phyloP scores from a whole-genome alignment of 495 filamentous ascomycete species.

The Penicillium turbatum region DNA sequence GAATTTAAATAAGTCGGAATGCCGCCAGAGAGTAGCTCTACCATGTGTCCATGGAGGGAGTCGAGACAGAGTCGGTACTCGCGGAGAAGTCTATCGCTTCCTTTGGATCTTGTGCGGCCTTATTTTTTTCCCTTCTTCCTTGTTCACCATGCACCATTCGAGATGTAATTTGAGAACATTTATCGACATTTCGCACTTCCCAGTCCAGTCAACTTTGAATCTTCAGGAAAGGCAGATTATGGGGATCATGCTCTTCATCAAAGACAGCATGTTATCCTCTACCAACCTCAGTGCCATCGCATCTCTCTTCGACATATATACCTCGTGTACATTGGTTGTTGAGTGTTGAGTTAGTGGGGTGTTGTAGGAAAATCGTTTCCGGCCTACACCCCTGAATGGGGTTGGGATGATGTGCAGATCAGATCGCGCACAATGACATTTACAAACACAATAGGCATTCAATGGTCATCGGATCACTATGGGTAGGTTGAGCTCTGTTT shows the following conservation, averaged over 20 bases:
- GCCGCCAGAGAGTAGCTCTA: slow-evolving; percentile 47
- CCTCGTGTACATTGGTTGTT: background rate
- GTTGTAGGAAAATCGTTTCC: background rate
- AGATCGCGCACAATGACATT: background rate
- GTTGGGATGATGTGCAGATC: background rate
- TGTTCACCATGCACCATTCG: too few species aligned
- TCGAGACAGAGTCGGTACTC: background rate
- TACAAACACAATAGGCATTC: background rate
- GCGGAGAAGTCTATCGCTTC: background rate
- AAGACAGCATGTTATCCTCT: background rate
- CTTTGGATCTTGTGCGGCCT: too few species aligned
- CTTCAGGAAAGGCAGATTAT: background rate
- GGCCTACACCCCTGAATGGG: background rate
- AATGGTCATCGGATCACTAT: background rate
- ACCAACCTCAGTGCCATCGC: background rate
- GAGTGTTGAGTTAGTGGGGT: background rate
- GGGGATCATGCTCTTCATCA: background rate
- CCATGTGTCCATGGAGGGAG: slow-evolving; percentile 24
- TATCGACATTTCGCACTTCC: too few species aligned
- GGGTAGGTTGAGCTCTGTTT: background rate
- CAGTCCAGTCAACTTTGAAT: too few species aligned
- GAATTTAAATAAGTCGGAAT: slow-evolving; percentile 25
- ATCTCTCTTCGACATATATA: background rate
- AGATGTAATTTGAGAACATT: too few species aligned
- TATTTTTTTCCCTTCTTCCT: too few species aligned